Conservation (phyloP, 148 eudicot species). For the Suaeda aralocaspica region DNA sequence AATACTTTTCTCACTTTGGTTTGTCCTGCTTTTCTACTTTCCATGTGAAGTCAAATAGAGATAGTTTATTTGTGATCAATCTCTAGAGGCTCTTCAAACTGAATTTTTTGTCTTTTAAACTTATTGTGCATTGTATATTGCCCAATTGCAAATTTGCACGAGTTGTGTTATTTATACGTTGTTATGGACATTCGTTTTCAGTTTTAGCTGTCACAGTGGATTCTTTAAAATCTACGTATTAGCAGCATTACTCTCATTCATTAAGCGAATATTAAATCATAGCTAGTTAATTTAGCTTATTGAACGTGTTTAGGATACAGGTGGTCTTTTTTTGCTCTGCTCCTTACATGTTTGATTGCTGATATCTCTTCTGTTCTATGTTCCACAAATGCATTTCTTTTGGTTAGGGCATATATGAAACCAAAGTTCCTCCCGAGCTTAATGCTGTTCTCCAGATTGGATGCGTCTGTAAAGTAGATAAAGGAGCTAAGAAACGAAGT, state of each 20-base stretch:
- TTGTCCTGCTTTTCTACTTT: no score
- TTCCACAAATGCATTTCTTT: slow-evolving; percentile 11
- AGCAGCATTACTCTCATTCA: not conserved
- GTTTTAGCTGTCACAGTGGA: no score
- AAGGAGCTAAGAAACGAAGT: slow-evolving; percentile 65
- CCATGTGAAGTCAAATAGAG: no score
- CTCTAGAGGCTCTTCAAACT: no score
- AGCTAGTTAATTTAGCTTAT: not conserved
- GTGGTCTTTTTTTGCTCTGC: not conserved
- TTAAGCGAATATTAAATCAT: slow-evolving; percentile 4
- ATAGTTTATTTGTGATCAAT: no score
- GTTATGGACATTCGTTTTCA: no score
- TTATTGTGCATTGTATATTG: no score
- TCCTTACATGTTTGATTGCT: slow-evolving; percentile 11
- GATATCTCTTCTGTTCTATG: not conserved
- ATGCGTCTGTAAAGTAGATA: slow-evolving; percentile 90
- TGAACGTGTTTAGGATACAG: not conserved
- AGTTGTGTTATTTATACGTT: no score
- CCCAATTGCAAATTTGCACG: no score
- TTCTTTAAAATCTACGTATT: no score
- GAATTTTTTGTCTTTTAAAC: no score
- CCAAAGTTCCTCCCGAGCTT: slow-evolving; percentile 68
- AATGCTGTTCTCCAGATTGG: slow-evolving; percentile 84
- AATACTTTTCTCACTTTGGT: no score
- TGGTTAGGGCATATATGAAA: slow-evolving; percentile 91